Percentiles rank a stretch among this genome's conserved stretches.
Conservation (phyloP, 208 protist species). For the Herpetomonas tarakana region DNA sequence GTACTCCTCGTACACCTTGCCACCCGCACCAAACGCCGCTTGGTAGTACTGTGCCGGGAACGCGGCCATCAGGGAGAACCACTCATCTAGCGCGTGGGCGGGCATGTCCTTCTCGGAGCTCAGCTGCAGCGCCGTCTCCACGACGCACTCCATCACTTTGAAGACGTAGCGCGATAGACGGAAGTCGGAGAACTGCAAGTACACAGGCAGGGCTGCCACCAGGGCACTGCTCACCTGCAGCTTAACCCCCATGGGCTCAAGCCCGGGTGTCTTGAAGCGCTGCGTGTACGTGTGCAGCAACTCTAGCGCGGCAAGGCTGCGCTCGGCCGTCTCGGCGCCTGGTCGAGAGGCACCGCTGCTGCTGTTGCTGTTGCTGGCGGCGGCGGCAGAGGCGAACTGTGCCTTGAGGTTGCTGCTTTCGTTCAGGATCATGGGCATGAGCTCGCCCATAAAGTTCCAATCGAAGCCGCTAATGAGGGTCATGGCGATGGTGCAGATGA, state of each 20-base stretch:
- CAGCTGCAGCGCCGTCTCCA: conserved; percentile 57
- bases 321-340: conserved; percentile 19
- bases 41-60: conserved; percentile 68
- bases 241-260: conserved; percentile 46
- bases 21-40: conserved; percentile 29
- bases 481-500: conserved; percentile 55
- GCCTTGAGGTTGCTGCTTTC: conserved; percentile 4
- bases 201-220: conserved; percentile 46
- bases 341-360: conserved; percentile 10
- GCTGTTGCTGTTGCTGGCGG: too few species aligned
- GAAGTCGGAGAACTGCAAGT: conserved; percentile 65
- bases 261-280: conserved; percentile 58
- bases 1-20: conserved; percentile 59
- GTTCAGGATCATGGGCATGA: conserved; percentile 56
- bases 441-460: conserved; percentile 77
- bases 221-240: conserved; percentile 39
- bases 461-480: conserved; percentile 67
- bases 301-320: conserved; percentile 48
- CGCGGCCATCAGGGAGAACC: conserved; percentile 51
- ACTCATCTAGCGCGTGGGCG: conserved; percentile 44
- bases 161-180: conserved; percentile 65
- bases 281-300: conserved; percentile 76
- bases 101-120: conserved; percentile 34
- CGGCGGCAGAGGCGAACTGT: background rate
- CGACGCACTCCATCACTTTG: conserved; percentile 79